Percentiles rank a stretch among this genome's conserved stretches.
These are phyloP conservation scores for Pneumocystis oryctolagi DNA, from an alignment of 1,139 yeast genomes.

Conservation along the genomic window DNA sequence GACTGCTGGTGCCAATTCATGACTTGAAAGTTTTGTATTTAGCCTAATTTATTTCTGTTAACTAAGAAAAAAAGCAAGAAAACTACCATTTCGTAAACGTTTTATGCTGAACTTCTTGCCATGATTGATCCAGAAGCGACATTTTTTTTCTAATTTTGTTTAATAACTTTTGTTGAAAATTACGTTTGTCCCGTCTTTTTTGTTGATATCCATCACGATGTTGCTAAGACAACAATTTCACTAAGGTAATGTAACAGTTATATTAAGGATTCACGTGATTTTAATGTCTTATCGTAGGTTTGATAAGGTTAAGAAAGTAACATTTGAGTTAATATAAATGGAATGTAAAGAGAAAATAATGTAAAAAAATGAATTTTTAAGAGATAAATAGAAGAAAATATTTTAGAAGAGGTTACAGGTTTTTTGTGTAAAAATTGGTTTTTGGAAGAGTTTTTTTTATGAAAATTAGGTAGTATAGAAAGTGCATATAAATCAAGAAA, in stretches of 20 bases:
- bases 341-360: neutral
- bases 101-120: conserved; percentile 13
- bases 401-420: neutral
- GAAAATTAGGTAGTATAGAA: neutral
- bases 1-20: conserved; percentile 5
- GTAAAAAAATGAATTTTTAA: neutral
- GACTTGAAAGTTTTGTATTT: conserved; percentile 11
- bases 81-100: conserved; percentile 8
- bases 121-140: neutral
- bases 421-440: neutral
- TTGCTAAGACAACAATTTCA: neutral
- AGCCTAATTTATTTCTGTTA: conserved; percentile 7
- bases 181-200: neutral
- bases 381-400: neutral
- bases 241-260: neutral
- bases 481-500: neutral
- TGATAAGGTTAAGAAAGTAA: neutral
- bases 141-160: neutral
- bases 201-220: neutral
- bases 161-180: neutral
- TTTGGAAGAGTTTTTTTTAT: neutral
- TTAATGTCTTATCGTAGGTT: neutral
- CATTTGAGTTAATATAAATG: neutral
- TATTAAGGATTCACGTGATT: neutral
- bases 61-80: neutral